phyloP scores from a whole-genome alignment of 805 yeast species.

The Yarrowia sp. region DNA sequence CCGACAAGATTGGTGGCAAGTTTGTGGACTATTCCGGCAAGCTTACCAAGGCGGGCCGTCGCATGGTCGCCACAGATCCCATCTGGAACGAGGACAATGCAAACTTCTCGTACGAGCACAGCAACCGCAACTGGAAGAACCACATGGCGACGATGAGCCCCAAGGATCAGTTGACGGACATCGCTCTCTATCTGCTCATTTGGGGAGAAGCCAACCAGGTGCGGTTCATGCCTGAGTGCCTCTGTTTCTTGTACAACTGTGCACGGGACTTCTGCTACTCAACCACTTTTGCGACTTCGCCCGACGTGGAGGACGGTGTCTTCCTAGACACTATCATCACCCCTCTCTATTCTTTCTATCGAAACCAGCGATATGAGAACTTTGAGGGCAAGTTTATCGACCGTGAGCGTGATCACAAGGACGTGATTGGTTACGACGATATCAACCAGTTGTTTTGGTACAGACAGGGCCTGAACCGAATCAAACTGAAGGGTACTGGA shows the following conservation, averaged over 20 bases:
- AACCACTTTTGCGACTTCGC: slow-evolving; percentile 36
- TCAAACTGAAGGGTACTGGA: slow-evolving; percentile 46
- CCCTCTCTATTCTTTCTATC: slow-evolving; percentile 64
- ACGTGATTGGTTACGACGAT: slow-evolving; percentile 83
- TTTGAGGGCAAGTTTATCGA: slow-evolving; percentile 47
- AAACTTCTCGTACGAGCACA: slow-evolving; percentile 53
- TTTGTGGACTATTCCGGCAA: slow-evolving; percentile 32
- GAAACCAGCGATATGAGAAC: slow-evolving; percentile 52
- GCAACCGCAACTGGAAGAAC: slow-evolving; percentile 46
- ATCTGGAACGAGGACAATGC: slow-evolving; percentile 39
- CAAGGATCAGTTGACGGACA: slow-evolving; percentile 57
- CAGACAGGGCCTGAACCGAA: slow-evolving; percentile 60
- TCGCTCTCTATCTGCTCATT: slow-evolving; percentile 66
- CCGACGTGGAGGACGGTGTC: slow-evolving; percentile 37
- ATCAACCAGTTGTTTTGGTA: slow-evolving; percentile 88
- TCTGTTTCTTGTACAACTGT: slow-evolving; percentile 80
- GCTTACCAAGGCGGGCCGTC: slow-evolving; percentile 28
- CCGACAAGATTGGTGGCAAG: slow-evolving; percentile 41
- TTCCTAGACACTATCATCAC: slow-evolving; percentile 65
- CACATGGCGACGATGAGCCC: slow-evolving; percentile 53
- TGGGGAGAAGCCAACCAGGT: slow-evolving; percentile 93
- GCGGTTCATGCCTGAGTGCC: slow-evolving; percentile 84
- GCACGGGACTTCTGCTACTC: slow-evolving; percentile 66
- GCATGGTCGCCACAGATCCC: slow-evolving; percentile 21
- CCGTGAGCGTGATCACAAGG: slow-evolving; percentile 61